These are phyloP conservation scores for Chloroidium sp. DNA, from an alignment of 163 green algal species.

Conservation along the genomic window DNA sequence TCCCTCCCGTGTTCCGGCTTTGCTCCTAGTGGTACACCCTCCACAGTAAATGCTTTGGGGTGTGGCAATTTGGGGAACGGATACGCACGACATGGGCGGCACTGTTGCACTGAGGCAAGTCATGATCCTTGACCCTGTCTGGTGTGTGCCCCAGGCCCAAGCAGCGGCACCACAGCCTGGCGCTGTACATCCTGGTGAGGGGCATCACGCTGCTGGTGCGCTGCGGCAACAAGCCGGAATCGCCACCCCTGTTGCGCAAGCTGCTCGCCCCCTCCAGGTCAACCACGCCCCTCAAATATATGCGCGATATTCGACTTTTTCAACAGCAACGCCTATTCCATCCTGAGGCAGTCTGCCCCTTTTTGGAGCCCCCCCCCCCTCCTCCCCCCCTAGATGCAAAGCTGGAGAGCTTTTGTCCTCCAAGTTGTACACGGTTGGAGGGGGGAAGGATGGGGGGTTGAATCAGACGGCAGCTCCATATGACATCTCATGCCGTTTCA, in stretches of 20 bases:
- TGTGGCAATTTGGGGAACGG: too few species aligned
- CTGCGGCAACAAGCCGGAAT: slow-evolving; percentile 63
- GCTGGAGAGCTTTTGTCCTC: neutral
- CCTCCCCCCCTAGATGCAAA: neutral
- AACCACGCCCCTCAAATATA: slow-evolving; percentile 6
- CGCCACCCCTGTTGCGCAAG: slow-evolving; percentile 25
- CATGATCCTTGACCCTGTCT: neutral
- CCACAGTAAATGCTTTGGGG: too few species aligned
- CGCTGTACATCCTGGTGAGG: slow-evolving; percentile 81
- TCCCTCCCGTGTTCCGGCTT: too few species aligned
- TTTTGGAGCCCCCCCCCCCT: neutral
- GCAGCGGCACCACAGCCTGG: slow-evolving; percentile 66
- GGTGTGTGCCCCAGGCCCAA: slow-evolving; percentile 25
- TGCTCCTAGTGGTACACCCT: too few species aligned
- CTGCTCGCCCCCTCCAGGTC: slow-evolving; percentile 58
- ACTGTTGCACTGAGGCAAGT: neutral
- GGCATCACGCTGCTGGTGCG: slow-evolving; percentile 79
- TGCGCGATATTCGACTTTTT: neutral
- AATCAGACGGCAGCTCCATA: too few species aligned
- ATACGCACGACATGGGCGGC: too few species aligned
- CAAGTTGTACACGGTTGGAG: neutral
- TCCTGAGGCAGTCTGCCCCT: neutral
- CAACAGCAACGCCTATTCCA: neutral
- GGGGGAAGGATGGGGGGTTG: too few species aligned
- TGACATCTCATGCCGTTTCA: too few species aligned